Evolutionary conservation across 768 basidiomycete species (phyloP), one percentile per base, ranked within the genome.

Genomic region (Butyriboletus loyo): DNA sequence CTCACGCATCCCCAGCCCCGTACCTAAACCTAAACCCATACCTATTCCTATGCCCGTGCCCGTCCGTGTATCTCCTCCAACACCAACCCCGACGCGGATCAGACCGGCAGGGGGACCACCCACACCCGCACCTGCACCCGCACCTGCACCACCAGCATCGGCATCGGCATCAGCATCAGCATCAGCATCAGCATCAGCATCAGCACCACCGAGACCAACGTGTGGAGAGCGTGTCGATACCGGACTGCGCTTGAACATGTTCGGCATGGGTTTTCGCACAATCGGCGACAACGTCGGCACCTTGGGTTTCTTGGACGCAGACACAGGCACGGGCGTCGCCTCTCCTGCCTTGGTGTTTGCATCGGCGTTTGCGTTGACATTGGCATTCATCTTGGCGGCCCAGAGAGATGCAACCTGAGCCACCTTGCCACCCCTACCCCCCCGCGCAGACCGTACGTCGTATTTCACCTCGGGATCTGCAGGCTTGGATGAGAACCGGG

Each of bases 351-450:
- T 56, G 38, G 43, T 5, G 9, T 28, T 43, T 10, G 36, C 1
- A 31, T 38, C 45, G 7, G 37, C 6, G 1, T 38, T 48, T 7
- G 37, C 6, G 1, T 34, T 51, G 4, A 25, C 1, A 22, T 42
- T 46, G 8, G 22, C 28, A 3, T 40, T 62, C 24, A 74, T 75
- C n/a, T 76, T 81, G 32, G 82, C 72, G 3, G 86, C 81, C 88
- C 89, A 92, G 22, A 92, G 72, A 2, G 87, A 80, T 0, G 86
- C 82, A 1, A 89, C 86, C 5, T 87, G 75, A 3, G 87, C 75
- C 15, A 91, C 89, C 48, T 79, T 78, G 13, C 89, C 90, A 3
- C 90, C 89, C 38, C 78, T 73, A 2, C 90, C 89, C 5, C 90
- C 88, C 21, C 89, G 78, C 5, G 87, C 88, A 34, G 87, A 90